These are phyloP conservation scores for Cordia subcordata DNA, from an alignment of 257 asterid species.

Conservation along the genomic window DNA sequence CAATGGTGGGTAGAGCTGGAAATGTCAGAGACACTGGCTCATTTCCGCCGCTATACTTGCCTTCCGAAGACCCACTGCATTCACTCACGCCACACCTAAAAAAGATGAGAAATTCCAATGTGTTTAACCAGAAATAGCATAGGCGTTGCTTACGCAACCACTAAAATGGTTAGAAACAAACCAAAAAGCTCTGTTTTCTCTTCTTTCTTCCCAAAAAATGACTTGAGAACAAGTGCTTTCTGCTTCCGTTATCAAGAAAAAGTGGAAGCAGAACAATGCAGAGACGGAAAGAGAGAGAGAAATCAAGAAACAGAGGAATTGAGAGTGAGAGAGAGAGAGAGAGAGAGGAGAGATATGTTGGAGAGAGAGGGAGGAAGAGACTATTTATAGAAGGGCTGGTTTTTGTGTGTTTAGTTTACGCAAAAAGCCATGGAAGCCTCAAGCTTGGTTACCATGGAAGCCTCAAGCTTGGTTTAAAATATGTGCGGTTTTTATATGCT, in stretches of 20 bases:
- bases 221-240: too few species aligned
- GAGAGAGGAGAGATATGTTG: slow-evolving; percentile 21
- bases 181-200: neutral
- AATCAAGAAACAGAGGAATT: slow-evolving; percentile 3
- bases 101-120: slow-evolving; percentile 1
- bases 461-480: too few species aligned
- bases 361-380: slow-evolving; percentile 35
- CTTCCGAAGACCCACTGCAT: slow-evolving; percentile 10
- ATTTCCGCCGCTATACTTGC: slow-evolving; percentile 16
- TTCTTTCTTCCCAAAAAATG: too few species aligned
- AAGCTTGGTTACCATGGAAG: too few species aligned
- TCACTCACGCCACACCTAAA: slow-evolving; percentile 17
- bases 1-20: slow-evolving; percentile 43
- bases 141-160: slow-evolving; percentile 8
- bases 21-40: slow-evolving; percentile 65
- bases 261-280: neutral
- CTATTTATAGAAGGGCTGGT: slow-evolving; percentile 48
- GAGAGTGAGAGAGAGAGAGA: neutral
- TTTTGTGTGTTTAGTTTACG: slow-evolving; percentile 20
- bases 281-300: neutral
- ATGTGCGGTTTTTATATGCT: too few species aligned
- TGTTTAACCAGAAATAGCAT: slow-evolving; percentile 8
- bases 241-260: neutral
- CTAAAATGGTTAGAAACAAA: too few species aligned
- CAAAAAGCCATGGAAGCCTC: neutral